Evolutionary conservation across 257 asterid genomes (phyloP).

Genomic region (Ballota nigra): DNA sequence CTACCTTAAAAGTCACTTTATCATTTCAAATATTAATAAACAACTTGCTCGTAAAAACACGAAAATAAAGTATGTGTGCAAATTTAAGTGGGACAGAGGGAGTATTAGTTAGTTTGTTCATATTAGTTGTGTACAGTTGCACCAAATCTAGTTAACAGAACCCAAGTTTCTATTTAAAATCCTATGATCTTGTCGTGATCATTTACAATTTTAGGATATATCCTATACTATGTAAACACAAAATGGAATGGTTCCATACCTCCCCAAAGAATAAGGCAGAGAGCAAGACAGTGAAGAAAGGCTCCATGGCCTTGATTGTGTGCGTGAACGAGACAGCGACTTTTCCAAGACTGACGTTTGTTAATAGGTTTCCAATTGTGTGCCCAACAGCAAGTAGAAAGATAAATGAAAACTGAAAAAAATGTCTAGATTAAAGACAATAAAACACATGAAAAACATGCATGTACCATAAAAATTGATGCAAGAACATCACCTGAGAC

Average conservation of each 20-base stretch:
- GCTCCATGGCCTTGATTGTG: conserved; percentile 96
- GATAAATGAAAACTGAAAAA: conserved; percentile 52
- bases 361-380: conserved; percentile 78
- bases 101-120: too few species aligned
- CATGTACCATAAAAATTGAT: not conserved
- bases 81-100: too few species aligned
- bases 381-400: conserved; percentile 65
- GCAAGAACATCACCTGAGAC: conserved; percentile 52
- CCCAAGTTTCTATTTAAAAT: not conserved
- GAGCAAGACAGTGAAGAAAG: conserved; percentile 86
- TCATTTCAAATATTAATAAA: too few species aligned
- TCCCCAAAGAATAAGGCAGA: conserved; percentile 60
- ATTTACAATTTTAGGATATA: not conserved
- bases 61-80: too few species aligned
- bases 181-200: not conserved
- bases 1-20: too few species aligned
- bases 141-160: not conserved
- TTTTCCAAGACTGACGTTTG: conserved; percentile 83
- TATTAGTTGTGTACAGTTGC: too few species aligned
- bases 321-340: conserved; percentile 95
- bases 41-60: too few species aligned
- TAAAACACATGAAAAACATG: not conserved
- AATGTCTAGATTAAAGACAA: conserved; percentile 2
- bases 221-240: not conserved
- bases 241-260: conserved; percentile 35